Conservation (phyloP, 768 basidiomycete genomes). For the Agrocybe praecox region DNA sequence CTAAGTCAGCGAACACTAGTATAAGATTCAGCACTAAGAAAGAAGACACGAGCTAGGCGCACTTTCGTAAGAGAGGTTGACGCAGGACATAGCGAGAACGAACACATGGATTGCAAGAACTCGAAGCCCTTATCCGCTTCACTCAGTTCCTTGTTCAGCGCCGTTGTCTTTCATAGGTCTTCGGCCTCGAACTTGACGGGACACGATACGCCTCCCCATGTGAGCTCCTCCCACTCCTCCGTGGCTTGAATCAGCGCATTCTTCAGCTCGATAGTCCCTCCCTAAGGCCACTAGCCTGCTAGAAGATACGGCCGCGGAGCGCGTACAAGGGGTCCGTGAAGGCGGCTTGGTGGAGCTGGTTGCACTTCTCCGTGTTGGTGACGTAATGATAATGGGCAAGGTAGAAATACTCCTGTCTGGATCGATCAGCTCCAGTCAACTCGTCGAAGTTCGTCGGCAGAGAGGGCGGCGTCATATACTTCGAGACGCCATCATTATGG, state of each 20-base stretch:
- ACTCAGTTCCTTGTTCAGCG: conserved; percentile 32
- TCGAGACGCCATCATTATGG: conserved; percentile 44
- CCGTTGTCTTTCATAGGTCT: conserved; percentile 42
- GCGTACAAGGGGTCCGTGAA: conserved; percentile 37
- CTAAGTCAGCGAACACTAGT: too few species aligned
- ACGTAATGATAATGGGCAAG: conserved; percentile 54
- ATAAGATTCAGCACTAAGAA: too few species aligned
- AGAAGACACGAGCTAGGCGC: too few species aligned
- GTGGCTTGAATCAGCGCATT: conserved; percentile 44
- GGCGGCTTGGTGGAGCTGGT: conserved; percentile 41
- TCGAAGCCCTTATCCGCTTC: conserved; percentile 31
- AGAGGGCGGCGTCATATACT: conserved; percentile 40
- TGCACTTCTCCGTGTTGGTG: conserved; percentile 44
- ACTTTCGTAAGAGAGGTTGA: too few species aligned
- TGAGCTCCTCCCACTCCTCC: conserved; percentile 43
- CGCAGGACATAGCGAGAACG: too few species aligned
- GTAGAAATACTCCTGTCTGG: conserved; percentile 35
- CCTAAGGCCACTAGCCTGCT: conserved; percentile 46
- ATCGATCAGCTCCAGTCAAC: conserved; percentile 38
- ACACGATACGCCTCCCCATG: conserved; percentile 34
- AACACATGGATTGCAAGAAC: conserved; percentile 25
- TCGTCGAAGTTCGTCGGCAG: conserved; percentile 44
- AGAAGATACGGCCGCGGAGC: conserved; percentile 45
- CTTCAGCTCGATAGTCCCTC: conserved; percentile 50
- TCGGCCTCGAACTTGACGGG: conserved; percentile 48